Base-by-base conservation (phyloP, 257 asterid species). In the Solanum microdontum region DNA sequence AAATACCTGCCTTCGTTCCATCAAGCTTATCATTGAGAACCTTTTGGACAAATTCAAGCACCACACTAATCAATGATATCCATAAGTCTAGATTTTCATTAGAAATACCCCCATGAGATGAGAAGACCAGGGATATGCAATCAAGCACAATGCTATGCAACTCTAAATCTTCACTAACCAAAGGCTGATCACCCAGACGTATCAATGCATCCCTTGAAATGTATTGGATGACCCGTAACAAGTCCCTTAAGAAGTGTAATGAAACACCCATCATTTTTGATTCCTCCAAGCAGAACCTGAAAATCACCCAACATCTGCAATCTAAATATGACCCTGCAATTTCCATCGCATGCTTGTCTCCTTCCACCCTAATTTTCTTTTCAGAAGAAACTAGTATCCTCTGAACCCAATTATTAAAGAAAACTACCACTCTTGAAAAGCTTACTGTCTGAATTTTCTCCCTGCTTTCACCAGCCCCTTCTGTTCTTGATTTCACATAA, bases 281-380 rank as follows among this genome's bases (percentile, higher is more conserved):
- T 90, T 94, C 96, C 93, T 94, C 94, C 94, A 97, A 87, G 91
- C 98, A 94, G 93, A 94, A 97, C 62, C 87, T 94, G 45, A 95
- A 89, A 87, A 97, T 88, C 82, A 88, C 89, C 99, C 98, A 97
- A 90, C 95, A 94, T 85, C 94, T 95, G 73, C 82, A 75, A 89
- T 96, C 98, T 91, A 92, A 92, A 87, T 91, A 89, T 10, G 92
- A 90, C 43, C 90, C 94, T 74, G 91, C 55, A 85, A 90, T 89
- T 89, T 86, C 92, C 86, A 60, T 77, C 86, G 88, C 89, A 43
- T 62, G 64, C 51, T 86, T 89, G 60, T 76, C 88, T 88, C 89
- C 93, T 87, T 86, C 87, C 4, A 30, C 90, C 80, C 90, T 91
- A 87, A n/a, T 89, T 91, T 92, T 90, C 94, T 94, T 94, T 84